A percentile compares a stretch with the other conserved stretches of the same genome.
Conservation (phyloP, 106 monocot species). For the Phalaenopsis equestris region DNA sequence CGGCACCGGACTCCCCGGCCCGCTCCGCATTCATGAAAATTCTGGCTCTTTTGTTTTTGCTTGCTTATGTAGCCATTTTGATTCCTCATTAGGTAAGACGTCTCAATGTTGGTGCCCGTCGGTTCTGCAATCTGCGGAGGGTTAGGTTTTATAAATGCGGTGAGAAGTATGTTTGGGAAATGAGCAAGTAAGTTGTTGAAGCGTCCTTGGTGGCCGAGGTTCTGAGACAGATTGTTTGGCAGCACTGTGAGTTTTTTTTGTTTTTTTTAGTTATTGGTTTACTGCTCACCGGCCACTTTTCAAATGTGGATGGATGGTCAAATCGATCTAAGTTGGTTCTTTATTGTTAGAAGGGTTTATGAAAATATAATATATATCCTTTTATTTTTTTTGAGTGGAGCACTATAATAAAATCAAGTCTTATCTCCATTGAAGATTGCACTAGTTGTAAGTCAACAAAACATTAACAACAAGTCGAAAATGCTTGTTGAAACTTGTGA, state of each 20-base stretch:
- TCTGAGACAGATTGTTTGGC: conserved; percentile 39
- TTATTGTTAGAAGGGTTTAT: too few relatives aligned
- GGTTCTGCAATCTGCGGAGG: background rate
- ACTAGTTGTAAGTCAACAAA: too few relatives aligned
- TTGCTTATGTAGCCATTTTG: background rate
- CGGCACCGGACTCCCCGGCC: background rate
- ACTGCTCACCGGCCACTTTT: too few relatives aligned
- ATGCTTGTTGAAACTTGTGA: too few relatives aligned
- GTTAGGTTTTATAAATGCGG: conserved; percentile 32
- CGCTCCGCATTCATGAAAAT: conserved; percentile 2
- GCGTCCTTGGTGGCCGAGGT: conserved; percentile 36
- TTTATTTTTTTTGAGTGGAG: too few relatives aligned
- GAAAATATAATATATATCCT: too few relatives aligned
- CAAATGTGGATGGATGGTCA: too few relatives aligned
- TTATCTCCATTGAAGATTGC: too few relatives aligned
- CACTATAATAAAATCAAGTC: too few relatives aligned
- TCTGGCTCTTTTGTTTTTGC: background rate
- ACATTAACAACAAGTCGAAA: too few relatives aligned
- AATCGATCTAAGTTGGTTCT: too few relatives aligned
- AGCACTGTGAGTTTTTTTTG: conserved; percentile 38
- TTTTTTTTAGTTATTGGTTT: background rate
- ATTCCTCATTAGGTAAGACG: background rate
- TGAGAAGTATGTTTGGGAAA: conserved; percentile 33
- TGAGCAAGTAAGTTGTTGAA: conserved; percentile 38
- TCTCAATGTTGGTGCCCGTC: background rate